Conservation (phyloP, 179 eudicot genomes). For the Amaranthus tricolor region DNA sequence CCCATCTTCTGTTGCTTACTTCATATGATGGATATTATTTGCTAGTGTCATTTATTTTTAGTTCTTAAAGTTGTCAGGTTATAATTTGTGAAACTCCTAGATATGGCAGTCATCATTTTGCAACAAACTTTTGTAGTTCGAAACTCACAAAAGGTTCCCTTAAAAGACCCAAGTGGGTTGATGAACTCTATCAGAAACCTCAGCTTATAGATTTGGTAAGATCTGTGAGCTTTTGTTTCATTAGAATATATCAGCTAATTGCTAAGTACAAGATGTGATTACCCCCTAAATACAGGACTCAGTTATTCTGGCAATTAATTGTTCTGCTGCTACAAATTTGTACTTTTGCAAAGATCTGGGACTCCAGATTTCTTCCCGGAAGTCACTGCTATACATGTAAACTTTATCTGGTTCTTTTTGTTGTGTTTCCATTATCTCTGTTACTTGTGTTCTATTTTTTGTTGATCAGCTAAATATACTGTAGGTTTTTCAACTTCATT, state of each 20-base stretch:
- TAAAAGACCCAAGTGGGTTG: conserved; percentile 74
- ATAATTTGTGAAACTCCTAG: conserved; percentile 70
- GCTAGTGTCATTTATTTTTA: conserved; percentile 21
- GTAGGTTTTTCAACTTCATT: conserved; percentile 48
- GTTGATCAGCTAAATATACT: conserved; percentile 27
- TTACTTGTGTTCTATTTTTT: background rate
- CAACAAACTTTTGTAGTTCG: conserved; percentile 37
- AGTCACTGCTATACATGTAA: conserved; percentile 47
- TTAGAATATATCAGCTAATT: background rate
- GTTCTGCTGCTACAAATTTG: conserved; percentile 59
- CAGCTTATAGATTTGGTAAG: conserved; percentile 68
- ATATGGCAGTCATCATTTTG: conserved; percentile 80
- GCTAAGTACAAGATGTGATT: conserved; percentile 4
- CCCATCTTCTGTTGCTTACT: conserved; percentile 32
- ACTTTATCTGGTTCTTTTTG: conserved; percentile 20
- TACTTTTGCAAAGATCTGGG: conserved; percentile 39
- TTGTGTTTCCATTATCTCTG: conserved; percentile 7
- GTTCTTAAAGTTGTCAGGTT: conserved; percentile 52
- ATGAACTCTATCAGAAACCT: conserved; percentile 55
- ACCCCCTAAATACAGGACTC: conserved; percentile 48
- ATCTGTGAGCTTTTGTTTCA: background rate
- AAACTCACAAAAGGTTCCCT: conserved; percentile 31
- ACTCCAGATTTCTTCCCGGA: conserved; percentile 28
- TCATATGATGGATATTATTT: conserved; percentile 17
- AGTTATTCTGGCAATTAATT: conserved; percentile 66